These are phyloP conservation scores for Beauveria rudraprayagi DNA, from an alignment of 2,329 filamentous ascomycete genomes.

Conservation along the genomic window DNA sequence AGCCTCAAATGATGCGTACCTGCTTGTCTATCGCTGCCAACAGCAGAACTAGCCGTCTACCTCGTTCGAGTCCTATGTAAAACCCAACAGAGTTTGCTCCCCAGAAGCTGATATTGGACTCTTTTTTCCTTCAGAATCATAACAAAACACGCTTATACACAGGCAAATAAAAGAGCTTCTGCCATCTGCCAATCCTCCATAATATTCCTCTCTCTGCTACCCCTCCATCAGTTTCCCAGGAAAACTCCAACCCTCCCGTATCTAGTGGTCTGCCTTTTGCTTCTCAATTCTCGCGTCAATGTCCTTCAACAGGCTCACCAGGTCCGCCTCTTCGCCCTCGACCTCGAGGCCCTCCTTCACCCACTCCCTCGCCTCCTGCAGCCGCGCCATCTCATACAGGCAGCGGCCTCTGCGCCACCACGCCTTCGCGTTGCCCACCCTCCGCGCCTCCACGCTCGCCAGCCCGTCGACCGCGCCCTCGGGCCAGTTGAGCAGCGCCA, in stretches of 20 bases:
- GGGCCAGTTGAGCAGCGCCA: conserved; percentile 73
- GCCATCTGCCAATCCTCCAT: neutral
- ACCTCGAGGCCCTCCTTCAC: conserved; percentile 71
- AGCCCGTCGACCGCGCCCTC: conserved; percentile 85
- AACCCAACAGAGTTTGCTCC: too few relatives aligned
- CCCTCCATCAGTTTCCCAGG: neutral
- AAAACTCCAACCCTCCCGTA: neutral
- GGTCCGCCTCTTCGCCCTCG: conserved; percentile 61
- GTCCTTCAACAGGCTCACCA: conserved; percentile 57
- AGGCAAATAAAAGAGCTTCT: too few relatives aligned
- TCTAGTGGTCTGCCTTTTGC: conserved; percentile 13
- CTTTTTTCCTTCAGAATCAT: too few relatives aligned
- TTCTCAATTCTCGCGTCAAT: conserved; percentile 41
- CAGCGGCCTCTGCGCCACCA: conserved; percentile 88
- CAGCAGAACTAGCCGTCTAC: too few relatives aligned
- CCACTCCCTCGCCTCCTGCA: conserved; percentile 76
- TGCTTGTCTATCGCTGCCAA: too few relatives aligned
- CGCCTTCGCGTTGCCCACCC: conserved; percentile 80
- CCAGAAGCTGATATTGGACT: too few relatives aligned
- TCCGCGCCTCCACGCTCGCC: conserved; percentile 79
- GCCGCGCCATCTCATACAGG: conserved; percentile 80
- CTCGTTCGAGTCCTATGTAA: too few relatives aligned
- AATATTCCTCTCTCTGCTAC: neutral
- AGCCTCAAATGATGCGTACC: too few relatives aligned
- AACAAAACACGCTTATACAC: too few relatives aligned